phyloP scores from a whole-genome alignment of 306 rosid species.

The Abrus precatorius region DNA sequence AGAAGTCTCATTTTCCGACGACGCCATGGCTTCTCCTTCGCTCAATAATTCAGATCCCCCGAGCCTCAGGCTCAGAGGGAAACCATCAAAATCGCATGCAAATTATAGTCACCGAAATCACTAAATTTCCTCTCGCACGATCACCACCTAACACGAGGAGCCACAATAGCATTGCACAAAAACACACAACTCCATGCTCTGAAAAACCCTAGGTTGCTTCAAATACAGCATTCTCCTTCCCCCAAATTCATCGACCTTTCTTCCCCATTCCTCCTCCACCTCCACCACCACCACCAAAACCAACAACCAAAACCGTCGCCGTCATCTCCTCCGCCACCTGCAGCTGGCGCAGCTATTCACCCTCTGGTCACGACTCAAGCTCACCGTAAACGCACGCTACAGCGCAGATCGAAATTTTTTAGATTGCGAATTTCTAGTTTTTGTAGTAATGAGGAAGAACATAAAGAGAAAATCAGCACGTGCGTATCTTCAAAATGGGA shows the following conservation, averaged over 20 bases:
- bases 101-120: conserved; percentile 16
- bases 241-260: conserved; percentile 21
- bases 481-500: conserved; percentile 26
- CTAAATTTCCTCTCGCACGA: conserved; percentile 16
- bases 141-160: conserved; percentile 39
- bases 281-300: neutral
- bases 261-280: conserved; percentile 37
- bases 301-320: conserved; percentile 36
- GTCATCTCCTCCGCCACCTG: conserved; percentile 43
- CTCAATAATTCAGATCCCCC: conserved; percentile 64
- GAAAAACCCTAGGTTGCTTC: conserved; percentile 71
- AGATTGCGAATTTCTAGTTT: conserved; percentile 34
- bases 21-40: conserved; percentile 60
- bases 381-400: neutral
- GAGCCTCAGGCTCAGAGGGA: conserved; percentile 95
- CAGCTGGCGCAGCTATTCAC: neutral
- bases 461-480: conserved; percentile 13
- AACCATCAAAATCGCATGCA: conserved; percentile 73
- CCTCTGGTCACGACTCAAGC: conserved; percentile 49
- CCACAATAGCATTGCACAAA: conserved; percentile 31
- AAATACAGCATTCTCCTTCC: conserved; percentile 71
- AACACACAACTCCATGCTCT: conserved; percentile 39
- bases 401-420: conserved; percentile 49
- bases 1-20: conserved; percentile 65
- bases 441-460: conserved; percentile 29